phyloP scores from a whole-genome alignment of 2,329 filamentous ascomycete genomes.

The Lecanicillium sp. region DNA sequence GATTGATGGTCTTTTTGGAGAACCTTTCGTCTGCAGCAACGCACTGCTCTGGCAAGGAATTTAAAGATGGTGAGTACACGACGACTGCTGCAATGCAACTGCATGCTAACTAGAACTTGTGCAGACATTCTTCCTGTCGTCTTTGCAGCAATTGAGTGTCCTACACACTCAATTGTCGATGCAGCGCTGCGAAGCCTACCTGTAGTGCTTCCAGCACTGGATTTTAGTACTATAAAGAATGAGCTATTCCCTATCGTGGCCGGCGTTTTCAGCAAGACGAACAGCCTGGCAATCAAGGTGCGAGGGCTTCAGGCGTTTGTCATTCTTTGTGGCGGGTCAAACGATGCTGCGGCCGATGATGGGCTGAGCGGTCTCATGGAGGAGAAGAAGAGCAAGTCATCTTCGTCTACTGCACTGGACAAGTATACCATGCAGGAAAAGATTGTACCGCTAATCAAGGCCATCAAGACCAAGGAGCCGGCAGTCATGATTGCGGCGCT shows the following conservation, averaged over 20 bases:
- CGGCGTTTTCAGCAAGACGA: constrained; percentile 84
- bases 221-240: constrained; percentile 95
- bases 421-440: constrained; percentile 99
- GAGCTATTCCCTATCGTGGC: constrained; percentile 92
- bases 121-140: constrained; percentile 83
- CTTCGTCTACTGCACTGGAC: constrained; percentile 74
- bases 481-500: constrained; percentile 94
- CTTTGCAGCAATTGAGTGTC: constrained; percentile 74
- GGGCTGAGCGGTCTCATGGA: constrained; percentile 66
- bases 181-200: constrained; percentile 73
- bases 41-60: constrained; percentile 84
- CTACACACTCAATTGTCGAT: constrained; percentile 84
- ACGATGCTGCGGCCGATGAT: constrained; percentile 47
- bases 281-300: constrained; percentile 89
- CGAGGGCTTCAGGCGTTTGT: constrained; percentile 84
- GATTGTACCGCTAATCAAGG: constrained; percentile 81
- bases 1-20: constrained; percentile 84
- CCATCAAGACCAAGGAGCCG: constrained; percentile 95
- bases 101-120: constrained; percentile 12
- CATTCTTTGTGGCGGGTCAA: constrained; percentile 74
- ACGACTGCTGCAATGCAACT: constrained; percentile 7
- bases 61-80: constrained; percentile 69
- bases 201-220: constrained; percentile 75
- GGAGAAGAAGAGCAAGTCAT: constrained; percentile 49
- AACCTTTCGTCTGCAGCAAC: constrained; percentile 68